Evolutionary conservation across 257 asterid species (phyloP).

Genomic region (Solanum habrochaites): DNA sequence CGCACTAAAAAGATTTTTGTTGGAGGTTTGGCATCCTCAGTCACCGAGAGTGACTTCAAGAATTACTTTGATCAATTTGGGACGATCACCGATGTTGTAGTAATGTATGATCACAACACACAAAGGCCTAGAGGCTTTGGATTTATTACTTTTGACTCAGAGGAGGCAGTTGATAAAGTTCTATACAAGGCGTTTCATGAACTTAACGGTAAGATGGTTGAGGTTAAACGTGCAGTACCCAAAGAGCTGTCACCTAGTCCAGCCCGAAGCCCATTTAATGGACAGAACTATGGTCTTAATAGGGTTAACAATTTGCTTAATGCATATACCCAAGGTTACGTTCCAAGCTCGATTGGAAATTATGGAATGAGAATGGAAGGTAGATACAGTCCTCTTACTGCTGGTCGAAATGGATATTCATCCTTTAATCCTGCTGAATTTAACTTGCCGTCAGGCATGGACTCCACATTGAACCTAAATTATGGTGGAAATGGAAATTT

Average conservation of each 20-base stretch:
- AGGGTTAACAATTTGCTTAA: constrained; percentile 40
- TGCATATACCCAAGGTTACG: constrained; percentile 43
- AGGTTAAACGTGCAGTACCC: constrained; percentile 81
- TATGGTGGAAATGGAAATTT: constrained; percentile 36
- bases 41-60: constrained; percentile 59
- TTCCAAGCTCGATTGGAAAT: constrained; percentile 32
- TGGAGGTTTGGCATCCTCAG: constrained; percentile 63
- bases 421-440: constrained; percentile 42
- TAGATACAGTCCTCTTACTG: constrained; percentile 52
- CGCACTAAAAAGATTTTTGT: constrained; percentile 65
- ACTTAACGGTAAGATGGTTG: constrained; percentile 81
- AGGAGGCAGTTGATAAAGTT: constrained; percentile 24
- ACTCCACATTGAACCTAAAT: constrained; percentile 43
- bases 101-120: constrained; percentile 70
- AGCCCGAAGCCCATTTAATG: constrained; percentile 41
- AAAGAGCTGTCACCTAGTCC: constrained; percentile 78
- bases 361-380: constrained; percentile 56
- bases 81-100: constrained; percentile 56
- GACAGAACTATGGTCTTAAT: constrained; percentile 39
- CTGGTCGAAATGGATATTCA: constrained; percentile 54
- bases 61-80: constrained; percentile 58
- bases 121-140: constrained; percentile 83
- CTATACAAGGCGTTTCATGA: constrained; percentile 50
- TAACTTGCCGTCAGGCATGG: constrained; percentile 36
- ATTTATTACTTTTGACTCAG: constrained; percentile 49